phyloP scores from a whole-genome alignment of 78 protist genomes.

The Ministeria vibrans region DNA sequence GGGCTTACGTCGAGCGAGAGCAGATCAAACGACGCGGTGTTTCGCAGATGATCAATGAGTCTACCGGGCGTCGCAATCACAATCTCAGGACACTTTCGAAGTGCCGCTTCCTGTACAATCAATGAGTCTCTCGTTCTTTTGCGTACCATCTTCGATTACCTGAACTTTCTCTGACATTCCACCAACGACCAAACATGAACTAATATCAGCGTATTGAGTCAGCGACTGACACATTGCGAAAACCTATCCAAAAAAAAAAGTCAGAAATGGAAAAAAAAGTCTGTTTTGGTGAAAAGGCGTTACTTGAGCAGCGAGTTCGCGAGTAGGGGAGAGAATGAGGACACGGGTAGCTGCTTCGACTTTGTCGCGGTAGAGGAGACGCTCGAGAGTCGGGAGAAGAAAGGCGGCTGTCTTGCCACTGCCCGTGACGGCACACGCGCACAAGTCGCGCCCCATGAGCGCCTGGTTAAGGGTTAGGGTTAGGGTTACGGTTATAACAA shows the following conservation, averaged over 20 bases:
- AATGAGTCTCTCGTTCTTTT: neutral
- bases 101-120: neutral
- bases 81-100: slow-evolving; percentile 79
- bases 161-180: slow-evolving; percentile 36
- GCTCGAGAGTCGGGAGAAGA: slow-evolving; percentile 56
- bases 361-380: slow-evolving; percentile 31
- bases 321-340: slow-evolving; percentile 85
- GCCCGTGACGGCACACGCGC: slow-evolving; percentile 61
- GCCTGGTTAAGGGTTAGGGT: too few species aligned
- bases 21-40: slow-evolving; percentile 26
- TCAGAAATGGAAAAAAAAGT: neutral
- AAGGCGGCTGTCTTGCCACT: slow-evolving; percentile 51
- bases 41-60: slow-evolving; percentile 52
- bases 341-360: slow-evolving; percentile 24
- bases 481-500: too few species aligned
- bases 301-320: slow-evolving; percentile 90
- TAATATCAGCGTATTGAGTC: slow-evolving; percentile 43
- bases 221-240: slow-evolving; percentile 20
- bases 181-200: slow-evolving; percentile 27
- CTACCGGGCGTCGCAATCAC: slow-evolving; percentile 97
- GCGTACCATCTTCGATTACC: slow-evolving; percentile 63
- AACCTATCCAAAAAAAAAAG: slow-evolving; percentile 4
- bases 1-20: too few species aligned
- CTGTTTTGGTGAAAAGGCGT: too few species aligned
- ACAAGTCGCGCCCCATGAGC: slow-evolving; percentile 42